Base-by-base conservation (phyloP, 495 filamentous ascomycete species). In the Elasticomyces elasticus region DNA sequence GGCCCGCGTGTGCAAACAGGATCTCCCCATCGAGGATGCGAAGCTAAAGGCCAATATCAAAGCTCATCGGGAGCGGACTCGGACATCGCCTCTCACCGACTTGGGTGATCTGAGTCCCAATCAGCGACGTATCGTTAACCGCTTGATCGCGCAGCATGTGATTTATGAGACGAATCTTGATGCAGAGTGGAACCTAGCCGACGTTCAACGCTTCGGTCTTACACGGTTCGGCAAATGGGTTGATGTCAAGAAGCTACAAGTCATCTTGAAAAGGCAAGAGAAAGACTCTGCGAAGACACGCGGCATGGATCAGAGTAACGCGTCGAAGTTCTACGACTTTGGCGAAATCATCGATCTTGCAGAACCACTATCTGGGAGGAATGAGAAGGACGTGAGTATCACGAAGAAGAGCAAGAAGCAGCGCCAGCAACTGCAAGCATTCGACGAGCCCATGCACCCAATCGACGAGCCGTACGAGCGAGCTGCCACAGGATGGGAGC, bases 301-400 rank as follows among this genome's bases (percentile, higher is more conserved):
- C 24, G 22, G 35, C 26, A 27, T 15, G 51, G 28, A 17, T 13
- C n/a, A 11, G 17, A 49, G 4, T 30, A 19, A 22, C 22, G 24
- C 45, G 15, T 23, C 6, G 13, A 37, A 24, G 30, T 33, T 12
- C 17, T 46, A 48, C 26, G n/a, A 41, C 2, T 28, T 20, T 27
- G 33, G 24, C 22, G 53, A 56, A 35, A 56, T 56, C 38, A 50
- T 56, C 25, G 53, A 56, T 31, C 38, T 56, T 20, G 30, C 27
- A 1, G 53, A 49, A 12, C 53, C 53, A 6, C 17, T 48, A 6
- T 5, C 28, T 20, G 12, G 44, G 26, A 48, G n/a, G 23, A 52
- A 25, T 10, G 19, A 46, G 49, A 54, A 23, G 33, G 30, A 52
- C 33, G 26, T 20, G 4, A 22, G 38, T 20, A 24, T 23, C 7